phyloP scores from a whole-genome alignment of 176 grass and related monocot species.

The Areca catechu region DNA sequence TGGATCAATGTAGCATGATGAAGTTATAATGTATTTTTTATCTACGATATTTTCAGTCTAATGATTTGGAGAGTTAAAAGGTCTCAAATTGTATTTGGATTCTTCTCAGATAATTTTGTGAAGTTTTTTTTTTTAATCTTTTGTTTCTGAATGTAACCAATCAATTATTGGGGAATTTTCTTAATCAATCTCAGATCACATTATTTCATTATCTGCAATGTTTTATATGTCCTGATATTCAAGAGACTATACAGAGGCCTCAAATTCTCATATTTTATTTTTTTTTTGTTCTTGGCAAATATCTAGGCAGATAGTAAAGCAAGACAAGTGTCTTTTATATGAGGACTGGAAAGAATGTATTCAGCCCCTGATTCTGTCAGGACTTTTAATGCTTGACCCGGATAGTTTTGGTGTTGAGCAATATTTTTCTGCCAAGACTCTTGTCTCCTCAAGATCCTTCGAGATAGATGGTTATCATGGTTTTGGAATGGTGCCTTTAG shows the following conservation, averaged over 20 bases:
- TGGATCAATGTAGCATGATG: too few species aligned
- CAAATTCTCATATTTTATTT: slow-evolving; percentile 3
- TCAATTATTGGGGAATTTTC: too few species aligned
- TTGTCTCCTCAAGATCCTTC: slow-evolving; percentile 86
- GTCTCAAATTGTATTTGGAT: too few species aligned
- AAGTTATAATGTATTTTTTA: too few species aligned
- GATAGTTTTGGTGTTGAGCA: slow-evolving; percentile 67
- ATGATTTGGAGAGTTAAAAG: too few species aligned
- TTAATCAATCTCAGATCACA: too few species aligned
- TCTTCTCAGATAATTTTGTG: too few species aligned
- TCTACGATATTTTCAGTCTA: too few species aligned
- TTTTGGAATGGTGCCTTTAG: slow-evolving; percentile 92
- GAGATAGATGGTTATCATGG: slow-evolving; percentile 62
- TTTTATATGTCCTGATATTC: too few species aligned
- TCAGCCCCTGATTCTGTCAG: slow-evolving; percentile 48
- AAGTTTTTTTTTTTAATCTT: too few species aligned
- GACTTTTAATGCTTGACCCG: slow-evolving; percentile 37
- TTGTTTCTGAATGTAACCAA: too few species aligned
- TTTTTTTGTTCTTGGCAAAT: slow-evolving; percentile 20
- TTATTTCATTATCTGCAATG: too few species aligned
- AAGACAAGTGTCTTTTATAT: slow-evolving; percentile 53
- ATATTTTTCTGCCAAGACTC: slow-evolving; percentile 75
- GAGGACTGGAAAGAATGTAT: slow-evolving; percentile 94
- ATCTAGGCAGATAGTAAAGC: slow-evolving; percentile 82
- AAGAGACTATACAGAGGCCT: neutral